A percentile compares a stretch with the other conserved stretches of the same genome.
Conservation (phyloP, 164 flowering plant genomes). For the Macadamia integrifolia region DNA sequence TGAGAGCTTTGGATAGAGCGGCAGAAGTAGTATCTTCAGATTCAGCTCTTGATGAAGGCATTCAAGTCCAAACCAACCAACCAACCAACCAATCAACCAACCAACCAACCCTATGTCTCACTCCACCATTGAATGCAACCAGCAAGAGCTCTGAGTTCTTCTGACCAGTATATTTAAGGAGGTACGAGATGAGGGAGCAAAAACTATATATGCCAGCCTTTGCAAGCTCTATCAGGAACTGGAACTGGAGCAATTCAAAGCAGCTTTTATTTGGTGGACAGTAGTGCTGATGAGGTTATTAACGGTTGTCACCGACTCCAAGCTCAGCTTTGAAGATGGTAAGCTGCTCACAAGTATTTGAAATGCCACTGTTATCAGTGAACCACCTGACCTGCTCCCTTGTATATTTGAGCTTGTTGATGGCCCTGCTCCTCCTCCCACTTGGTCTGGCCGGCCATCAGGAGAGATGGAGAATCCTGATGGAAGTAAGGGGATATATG, state of each 20-base stretch:
- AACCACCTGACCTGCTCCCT: slow-evolving; percentile 38
- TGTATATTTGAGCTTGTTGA: slow-evolving; percentile 37
- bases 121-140: slow-evolving; percentile 25
- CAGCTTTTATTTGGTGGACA: slow-evolving; percentile 61
- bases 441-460: slow-evolving; percentile 40
- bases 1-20: slow-evolving; percentile 12
- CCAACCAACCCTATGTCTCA: slow-evolving; percentile 12
- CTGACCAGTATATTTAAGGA: slow-evolving; percentile 33
- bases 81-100: slow-evolving; percentile 30
- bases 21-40: slow-evolving; percentile 17
- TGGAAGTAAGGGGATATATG: slow-evolving; percentile 66
- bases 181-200: slow-evolving; percentile 6
- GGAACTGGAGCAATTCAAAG: too few species aligned
- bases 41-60: slow-evolving; percentile 46
- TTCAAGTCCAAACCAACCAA: slow-evolving; percentile 46
- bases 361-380: slow-evolving; percentile 70
- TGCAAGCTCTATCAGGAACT: too few species aligned
- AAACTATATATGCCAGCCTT: too few species aligned
- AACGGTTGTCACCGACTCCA: slow-evolving; percentile 68
- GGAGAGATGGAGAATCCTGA: slow-evolving; percentile 76
- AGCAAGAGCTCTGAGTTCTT: slow-evolving; percentile 23
- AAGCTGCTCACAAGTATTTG: slow-evolving; percentile 75
- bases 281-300: slow-evolving; percentile 73
- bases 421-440: slow-evolving; percentile 13
- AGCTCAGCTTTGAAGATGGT: slow-evolving; percentile 59